Evolutionary conservation across 1,139 yeast genomes (phyloP).

Genomic region (Geotrichum restrictum): DNA sequence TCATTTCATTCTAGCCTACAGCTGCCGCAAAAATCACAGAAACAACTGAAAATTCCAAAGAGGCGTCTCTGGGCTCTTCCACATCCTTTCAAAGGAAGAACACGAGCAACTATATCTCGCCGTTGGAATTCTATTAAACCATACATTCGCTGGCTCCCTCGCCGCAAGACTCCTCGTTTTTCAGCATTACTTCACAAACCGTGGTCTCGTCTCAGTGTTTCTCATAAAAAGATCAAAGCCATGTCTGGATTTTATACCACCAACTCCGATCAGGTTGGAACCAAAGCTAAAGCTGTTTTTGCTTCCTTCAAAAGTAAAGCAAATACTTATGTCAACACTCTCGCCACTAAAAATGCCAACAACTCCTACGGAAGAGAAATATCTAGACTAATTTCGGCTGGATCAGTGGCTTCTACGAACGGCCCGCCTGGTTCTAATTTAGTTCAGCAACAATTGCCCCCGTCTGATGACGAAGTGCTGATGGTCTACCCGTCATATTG

Average conservation of each 20-base stretch:
- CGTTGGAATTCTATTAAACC: background rate
- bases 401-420: conserved; percentile 16
- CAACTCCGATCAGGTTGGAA: conserved; percentile 12
- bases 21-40: no score
- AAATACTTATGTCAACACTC: conserved; percentile 14
- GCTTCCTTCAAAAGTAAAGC: conserved; percentile 17
- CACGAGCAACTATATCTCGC: background rate
- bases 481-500: conserved; percentile 64
- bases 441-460: conserved; percentile 13
- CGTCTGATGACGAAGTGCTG: conserved; percentile 36
- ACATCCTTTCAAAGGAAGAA: background rate
- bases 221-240: background rate
- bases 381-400: conserved; percentile 19
- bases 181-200: background rate
- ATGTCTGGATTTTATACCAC: conserved; percentile 1
- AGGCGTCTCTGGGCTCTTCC: background rate
- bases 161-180: background rate
- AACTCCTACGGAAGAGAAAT: conserved; percentile 20
- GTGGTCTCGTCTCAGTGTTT: conserved; percentile 2
- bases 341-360: conserved; percentile 21
- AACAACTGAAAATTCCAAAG: background rate
- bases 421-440: conserved; percentile 13
- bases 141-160: background rate
- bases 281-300: conserved; percentile 15
- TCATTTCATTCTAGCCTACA: no score